phyloP scores from a whole-genome alignment of 495 filamentous ascomycete genomes.

The Opeltia flavorubescens region DNA sequence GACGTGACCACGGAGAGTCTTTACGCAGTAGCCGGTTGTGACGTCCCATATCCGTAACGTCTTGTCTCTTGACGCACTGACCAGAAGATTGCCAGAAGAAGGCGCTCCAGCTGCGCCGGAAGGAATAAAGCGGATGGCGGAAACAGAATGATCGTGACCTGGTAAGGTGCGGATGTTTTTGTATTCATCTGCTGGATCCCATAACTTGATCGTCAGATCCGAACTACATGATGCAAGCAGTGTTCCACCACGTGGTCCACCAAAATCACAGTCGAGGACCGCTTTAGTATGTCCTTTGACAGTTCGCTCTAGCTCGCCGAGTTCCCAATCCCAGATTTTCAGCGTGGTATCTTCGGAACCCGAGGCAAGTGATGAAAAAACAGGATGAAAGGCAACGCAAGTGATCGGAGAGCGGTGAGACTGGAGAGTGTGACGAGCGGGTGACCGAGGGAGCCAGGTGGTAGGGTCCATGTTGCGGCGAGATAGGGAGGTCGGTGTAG shows the following conservation, averaged over 20 bases:
- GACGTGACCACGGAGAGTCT: constrained; percentile 65
- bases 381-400: constrained; percentile 86
- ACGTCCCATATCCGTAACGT: constrained; percentile 85
- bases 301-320: constrained; percentile 82
- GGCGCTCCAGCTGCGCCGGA: constrained; percentile 42
- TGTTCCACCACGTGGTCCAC: constrained; percentile 71
- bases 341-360: constrained; percentile 88
- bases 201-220: constrained; percentile 89
- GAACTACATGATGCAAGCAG: constrained; percentile 82
- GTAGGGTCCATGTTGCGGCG: constrained; percentile 70
- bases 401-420: constrained; percentile 74
- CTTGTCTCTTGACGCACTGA: constrained; percentile 70
- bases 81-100: constrained; percentile 52
- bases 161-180: constrained; percentile 88
- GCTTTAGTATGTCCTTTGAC: constrained; percentile 88
- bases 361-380: constrained; percentile 82
- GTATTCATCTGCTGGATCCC: constrained; percentile 90
- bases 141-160: constrained; percentile 87
- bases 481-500: constrained; percentile 71
- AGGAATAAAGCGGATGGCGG: constrained; percentile 77
- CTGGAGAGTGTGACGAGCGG: constrained; percentile 67
- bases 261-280: constrained; percentile 82
- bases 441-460: constrained; percentile 72
- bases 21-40: constrained; percentile 82
- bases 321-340: constrained; percentile 98